Conservation (phyloP, 2,329 filamentous ascomycete genomes). For the Helminthosporium solani region DNA sequence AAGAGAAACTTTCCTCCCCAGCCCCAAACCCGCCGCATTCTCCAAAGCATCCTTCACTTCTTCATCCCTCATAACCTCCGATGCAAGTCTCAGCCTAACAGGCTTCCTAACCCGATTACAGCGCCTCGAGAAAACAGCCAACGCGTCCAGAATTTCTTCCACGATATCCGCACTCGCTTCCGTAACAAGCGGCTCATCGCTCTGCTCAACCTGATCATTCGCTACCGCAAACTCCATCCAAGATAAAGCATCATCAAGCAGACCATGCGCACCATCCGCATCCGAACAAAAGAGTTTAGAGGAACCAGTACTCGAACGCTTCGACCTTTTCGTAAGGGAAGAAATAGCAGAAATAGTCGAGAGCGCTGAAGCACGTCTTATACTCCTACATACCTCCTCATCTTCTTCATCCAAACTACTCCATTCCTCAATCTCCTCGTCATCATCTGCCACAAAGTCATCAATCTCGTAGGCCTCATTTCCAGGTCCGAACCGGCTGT, state of each 20-base stretch:
- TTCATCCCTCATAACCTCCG: constrained; percentile 3
- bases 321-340: background rate
- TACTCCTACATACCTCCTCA: background rate
- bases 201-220: background rate
- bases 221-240: constrained; percentile 1
- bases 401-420: background rate
- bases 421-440: constrained; percentile 1
- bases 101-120: constrained; percentile 12
- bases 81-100: constrained; percentile 6
- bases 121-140: constrained; percentile 16
- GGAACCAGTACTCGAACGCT: background rate
- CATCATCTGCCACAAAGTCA: constrained; percentile 15
- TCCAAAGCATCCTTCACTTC: constrained; percentile 7
- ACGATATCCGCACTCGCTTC: constrained; percentile 9
- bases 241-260: background rate
- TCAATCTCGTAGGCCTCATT: constrained; percentile 15
- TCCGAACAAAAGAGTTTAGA: constrained; percentile 7
- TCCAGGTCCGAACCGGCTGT: constrained; percentile 10
- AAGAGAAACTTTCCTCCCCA: constrained; percentile 6
- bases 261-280: background rate
- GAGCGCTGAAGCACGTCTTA: background rate
- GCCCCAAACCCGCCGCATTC: constrained; percentile 1
- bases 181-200: background rate
- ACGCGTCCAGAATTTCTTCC: constrained; percentile 19
- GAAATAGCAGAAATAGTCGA: background rate